These are phyloP conservation scores for Paraphaeosphaeria sporulosa DNA, from an alignment of 2,329 filamentous ascomycete genomes.

Conservation along the genomic window DNA sequence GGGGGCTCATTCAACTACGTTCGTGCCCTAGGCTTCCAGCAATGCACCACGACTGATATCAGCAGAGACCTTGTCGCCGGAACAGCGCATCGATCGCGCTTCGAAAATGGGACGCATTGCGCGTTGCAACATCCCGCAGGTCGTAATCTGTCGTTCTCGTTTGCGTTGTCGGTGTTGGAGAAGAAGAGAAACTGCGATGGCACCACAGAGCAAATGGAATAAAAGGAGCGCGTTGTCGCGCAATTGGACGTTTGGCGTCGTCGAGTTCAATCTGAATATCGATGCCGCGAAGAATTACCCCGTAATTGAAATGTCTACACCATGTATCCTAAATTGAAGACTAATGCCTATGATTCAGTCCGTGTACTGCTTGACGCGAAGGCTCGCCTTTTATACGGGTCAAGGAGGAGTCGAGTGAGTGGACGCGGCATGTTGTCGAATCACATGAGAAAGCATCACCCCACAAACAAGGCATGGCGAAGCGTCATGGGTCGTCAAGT, in stretches of 20 bases:
- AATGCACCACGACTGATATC: neutral
- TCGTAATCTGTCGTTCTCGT: neutral
- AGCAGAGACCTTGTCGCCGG: neutral
- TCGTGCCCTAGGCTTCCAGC: neutral
- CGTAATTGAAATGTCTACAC: neutral
- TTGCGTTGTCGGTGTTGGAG: neutral
- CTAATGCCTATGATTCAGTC: too few relatives aligned
- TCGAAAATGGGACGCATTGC: neutral
- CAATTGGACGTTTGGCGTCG: neutral
- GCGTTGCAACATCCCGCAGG: neutral
- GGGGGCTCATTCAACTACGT: neutral
- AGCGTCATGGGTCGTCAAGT: neutral
- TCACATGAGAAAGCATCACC: too few relatives aligned
- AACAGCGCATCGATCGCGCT: neutral
- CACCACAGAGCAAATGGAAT: neutral
- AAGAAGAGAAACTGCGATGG: neutral
- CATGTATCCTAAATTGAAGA: neutral
- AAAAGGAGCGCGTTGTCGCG: neutral
- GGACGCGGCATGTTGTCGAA: too few relatives aligned
- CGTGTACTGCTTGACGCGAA: too few relatives aligned
- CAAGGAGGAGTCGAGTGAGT: too few relatives aligned
- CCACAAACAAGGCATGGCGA: too few relatives aligned
- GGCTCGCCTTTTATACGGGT: too few relatives aligned
- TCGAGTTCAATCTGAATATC: neutral
- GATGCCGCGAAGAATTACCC: neutral